phyloP scores from a whole-genome alignment of 331 rosid genomes.

The Arachis monticola region DNA sequence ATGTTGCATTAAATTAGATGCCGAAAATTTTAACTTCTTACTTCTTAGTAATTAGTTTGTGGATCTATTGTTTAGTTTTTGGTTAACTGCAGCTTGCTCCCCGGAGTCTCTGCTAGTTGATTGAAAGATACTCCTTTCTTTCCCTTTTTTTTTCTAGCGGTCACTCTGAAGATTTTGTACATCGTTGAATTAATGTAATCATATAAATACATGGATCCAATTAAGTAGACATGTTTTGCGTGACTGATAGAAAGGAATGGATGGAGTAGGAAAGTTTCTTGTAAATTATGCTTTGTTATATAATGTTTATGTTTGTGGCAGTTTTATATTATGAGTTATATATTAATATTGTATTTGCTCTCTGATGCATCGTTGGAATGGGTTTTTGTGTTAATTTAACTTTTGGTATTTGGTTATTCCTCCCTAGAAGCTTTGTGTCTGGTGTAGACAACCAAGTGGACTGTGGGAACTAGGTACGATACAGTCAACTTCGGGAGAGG shows the following conservation, averaged over 20 bases:
- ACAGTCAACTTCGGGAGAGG: slow-evolving; percentile 66
- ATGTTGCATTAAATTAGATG: slow-evolving; percentile 10
- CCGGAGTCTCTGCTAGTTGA: not conserved
- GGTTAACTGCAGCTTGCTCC: not conserved
- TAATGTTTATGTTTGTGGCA: slow-evolving; percentile 25
- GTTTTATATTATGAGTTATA: slow-evolving; percentile 15
- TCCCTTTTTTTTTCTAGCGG: too few relatives aligned
- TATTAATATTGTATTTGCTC: slow-evolving; percentile 10
- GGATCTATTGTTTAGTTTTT: slow-evolving; percentile 11
- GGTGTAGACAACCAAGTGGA: slow-evolving; percentile 82
- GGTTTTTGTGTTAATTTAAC: slow-evolving; percentile 37
- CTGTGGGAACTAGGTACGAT: slow-evolving; percentile 71
- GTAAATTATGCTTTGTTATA: not conserved
- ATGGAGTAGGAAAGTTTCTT: not conserved
- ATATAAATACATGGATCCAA: too few relatives aligned
- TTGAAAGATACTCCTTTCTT: not conserved
- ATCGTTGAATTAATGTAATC: too few relatives aligned
- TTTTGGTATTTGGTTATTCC: slow-evolving; percentile 37
- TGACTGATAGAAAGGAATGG: not conserved
- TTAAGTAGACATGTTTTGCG: not conserved
- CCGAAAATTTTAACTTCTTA: slow-evolving; percentile 18
- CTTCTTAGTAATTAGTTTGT: not conserved
- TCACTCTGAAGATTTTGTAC: too few relatives aligned
- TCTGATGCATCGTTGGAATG: slow-evolving; percentile 28
- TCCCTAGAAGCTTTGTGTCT: slow-evolving; percentile 79